phyloP scores from a whole-genome alignment of 139 green algal species.

The Axilococcus clingmanii region DNA sequence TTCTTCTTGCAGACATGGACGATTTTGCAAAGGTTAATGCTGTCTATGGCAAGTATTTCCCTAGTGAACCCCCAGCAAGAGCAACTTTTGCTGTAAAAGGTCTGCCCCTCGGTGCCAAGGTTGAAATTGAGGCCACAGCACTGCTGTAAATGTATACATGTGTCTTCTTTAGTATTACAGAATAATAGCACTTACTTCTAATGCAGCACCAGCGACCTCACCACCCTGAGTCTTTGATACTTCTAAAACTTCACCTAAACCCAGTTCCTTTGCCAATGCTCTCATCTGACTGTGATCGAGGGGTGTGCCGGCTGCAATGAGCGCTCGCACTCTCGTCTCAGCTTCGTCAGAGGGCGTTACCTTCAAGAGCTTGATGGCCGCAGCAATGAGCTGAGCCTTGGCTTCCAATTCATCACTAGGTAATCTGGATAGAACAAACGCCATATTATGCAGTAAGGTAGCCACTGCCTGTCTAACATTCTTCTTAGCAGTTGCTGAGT shows the following conservation, averaged over 20 bases:
- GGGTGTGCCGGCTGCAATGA: slow-evolving; percentile 43
- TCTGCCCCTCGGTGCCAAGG: slow-evolving; percentile 66
- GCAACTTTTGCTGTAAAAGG: slow-evolving; percentile 82
- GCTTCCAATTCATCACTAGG: slow-evolving; percentile 18
- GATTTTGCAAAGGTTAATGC: slow-evolving; percentile 91
- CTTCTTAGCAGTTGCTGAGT: slow-evolving; percentile 33
- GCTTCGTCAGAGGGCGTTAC: slow-evolving; percentile 12
- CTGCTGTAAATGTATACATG: slow-evolving; percentile 34
- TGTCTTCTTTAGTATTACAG: no score
- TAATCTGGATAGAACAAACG: slow-evolving; percentile 21
- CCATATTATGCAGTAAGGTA: slow-evolving; percentile 56
- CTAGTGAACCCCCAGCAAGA: slow-evolving; percentile 68
- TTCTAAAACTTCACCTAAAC: slow-evolving; percentile 4
- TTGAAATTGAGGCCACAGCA: slow-evolving; percentile 77
- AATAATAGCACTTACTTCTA: no score
- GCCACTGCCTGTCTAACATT: slow-evolving; percentile 44
- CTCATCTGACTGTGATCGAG: slow-evolving; percentile 16
- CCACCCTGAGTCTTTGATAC: neutral
- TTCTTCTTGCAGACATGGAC: slow-evolving; percentile 82
- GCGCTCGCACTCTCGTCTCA: slow-evolving; percentile 26
- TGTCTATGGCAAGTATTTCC: slow-evolving; percentile 78
- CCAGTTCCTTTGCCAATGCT: slow-evolving; percentile 13
- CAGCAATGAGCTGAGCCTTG: slow-evolving; percentile 34
- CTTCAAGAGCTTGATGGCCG: slow-evolving; percentile 30
- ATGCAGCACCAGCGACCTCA: slow-evolving; percentile 3